Evolutionary conservation across 2,329 filamentous ascomycete species (phyloP).

Genomic region (Cordyceps pruinosa): DNA sequence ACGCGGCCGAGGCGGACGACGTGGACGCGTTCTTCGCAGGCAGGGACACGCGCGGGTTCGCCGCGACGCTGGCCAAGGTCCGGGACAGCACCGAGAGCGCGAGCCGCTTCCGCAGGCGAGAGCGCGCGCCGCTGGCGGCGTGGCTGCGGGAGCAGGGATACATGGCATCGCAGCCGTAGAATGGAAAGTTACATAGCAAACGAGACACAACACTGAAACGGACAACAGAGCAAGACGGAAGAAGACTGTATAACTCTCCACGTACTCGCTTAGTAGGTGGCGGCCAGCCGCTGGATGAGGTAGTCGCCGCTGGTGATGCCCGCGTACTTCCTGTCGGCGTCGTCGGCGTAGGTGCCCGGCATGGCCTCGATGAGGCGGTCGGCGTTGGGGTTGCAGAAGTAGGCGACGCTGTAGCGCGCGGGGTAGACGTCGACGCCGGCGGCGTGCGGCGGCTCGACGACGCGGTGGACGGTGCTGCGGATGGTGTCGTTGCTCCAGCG

Average conservation of each 20-base stretch:
- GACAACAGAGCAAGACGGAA: background rate
- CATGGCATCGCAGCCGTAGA: background rate
- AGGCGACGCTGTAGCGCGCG: conserved; percentile 79
- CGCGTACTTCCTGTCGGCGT: conserved; percentile 69
- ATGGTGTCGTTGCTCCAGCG: conserved; percentile 90
- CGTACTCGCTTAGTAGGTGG: conserved; percentile 54
- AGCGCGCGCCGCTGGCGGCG: background rate
- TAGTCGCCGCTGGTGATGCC: conserved; percentile 77
- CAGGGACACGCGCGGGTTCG: conserved; percentile 80
- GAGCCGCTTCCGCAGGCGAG: conserved; percentile 1
- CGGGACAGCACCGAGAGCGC: conserved; percentile 46
- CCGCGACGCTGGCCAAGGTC: conserved; percentile 76
- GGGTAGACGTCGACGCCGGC: conserved; percentile 51
- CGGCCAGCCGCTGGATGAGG: conserved; percentile 66
- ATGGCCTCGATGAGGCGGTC: conserved; percentile 70
- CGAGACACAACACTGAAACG: no score
- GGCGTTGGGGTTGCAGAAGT: conserved; percentile 60
- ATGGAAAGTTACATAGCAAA: background rate
- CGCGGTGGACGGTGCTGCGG: conserved; percentile 82
- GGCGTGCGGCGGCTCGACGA: conserved; percentile 70
- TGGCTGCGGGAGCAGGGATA: conserved; percentile 4
- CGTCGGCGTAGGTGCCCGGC: conserved; percentile 62
- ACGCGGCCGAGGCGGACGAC: conserved; percentile 61
- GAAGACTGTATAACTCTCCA: background rate
- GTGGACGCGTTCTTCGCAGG: conserved; percentile 78